Base-by-base conservation (phyloP, 108 stramenopile species). In the Bacterosira constricta region DNA sequence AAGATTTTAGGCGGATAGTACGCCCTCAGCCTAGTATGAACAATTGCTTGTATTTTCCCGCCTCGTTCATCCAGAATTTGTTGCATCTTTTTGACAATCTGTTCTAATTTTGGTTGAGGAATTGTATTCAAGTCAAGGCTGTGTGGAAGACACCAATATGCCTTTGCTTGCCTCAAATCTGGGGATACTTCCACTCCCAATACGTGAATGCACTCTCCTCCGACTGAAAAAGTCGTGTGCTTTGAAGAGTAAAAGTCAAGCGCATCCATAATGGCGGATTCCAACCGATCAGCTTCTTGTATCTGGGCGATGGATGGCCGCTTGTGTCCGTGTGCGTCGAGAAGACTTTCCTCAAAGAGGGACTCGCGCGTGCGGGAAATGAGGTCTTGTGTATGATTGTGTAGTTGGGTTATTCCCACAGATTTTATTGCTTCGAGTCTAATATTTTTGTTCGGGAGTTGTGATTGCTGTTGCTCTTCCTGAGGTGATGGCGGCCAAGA, bases 151-250 rank as follows among this genome's bases (percentile, higher is more conserved):
- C 76, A 77, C 76, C 76, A 77, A 63, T 59, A 77, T 6, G 63
- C 69, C 13, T 46, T 41, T 32, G 76, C 76, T 13, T 55, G 51
- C 34, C 46, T 69, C 46, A 77, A 69, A 50, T 77, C 76, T 17
- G 76, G 55, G 18, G 68, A 69, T 55, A 77, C 69, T 30, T 77
- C 68, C 55, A 77, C 76, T 12, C 76, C 76, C 15, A 77, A 59
- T 25, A 77, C 61, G 6, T 77, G 63, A 15, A 77, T 70, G 8
- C 55, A 57, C 3, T 69, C 44, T 31, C 76, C 68, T 18, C 63
- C 34, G 37, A 77, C 56, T 25, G 68, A 57, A 38, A 77, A 77
- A 12, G 76, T 77, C 37, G 61, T 36, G 17, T 69, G 56, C 17
- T 44, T 47, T 31, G 69, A 64, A 21, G 76, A 69, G 63, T 77